These are phyloP conservation scores for Euphorbia schlechtendalii DNA, from an alignment of 441 rosid genomes.

Conservation along the genomic window DNA sequence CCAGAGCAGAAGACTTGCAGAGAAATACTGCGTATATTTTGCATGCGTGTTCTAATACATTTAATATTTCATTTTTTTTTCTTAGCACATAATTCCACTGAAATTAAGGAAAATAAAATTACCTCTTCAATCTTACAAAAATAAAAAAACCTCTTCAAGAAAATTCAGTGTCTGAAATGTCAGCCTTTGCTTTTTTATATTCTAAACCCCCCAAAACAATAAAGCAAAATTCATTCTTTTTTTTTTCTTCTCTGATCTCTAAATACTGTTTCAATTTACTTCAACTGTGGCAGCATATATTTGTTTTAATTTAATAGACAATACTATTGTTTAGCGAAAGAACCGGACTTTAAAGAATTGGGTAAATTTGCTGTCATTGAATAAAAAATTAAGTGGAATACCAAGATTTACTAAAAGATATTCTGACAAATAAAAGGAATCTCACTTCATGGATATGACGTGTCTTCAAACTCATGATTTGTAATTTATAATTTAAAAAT, in stretches of 20 bases:
- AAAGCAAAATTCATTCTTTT: constrained; percentile 17
- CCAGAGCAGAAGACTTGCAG: too few relatives aligned
- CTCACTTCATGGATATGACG: constrained; percentile 12
- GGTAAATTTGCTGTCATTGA: constrained; percentile 25
- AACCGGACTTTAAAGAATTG: constrained; percentile 6
- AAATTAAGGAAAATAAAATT: constrained; percentile 6
- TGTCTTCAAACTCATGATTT: too few relatives aligned
- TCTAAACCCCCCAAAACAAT: constrained; percentile 17
- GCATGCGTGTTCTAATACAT: too few relatives aligned
- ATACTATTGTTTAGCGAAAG: constrained; percentile 5
- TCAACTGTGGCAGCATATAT: constrained; percentile 15
- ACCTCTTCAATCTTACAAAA: background rate
- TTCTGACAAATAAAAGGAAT: constrained; percentile 32
- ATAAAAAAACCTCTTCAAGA: background rate
- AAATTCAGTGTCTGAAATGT: constrained; percentile 20
- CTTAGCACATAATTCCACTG: constrained; percentile 3
- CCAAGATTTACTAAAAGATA: constrained; percentile 38
- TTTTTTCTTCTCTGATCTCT: constrained; percentile 7
- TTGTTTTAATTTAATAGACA: background rate
- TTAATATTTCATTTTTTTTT: too few relatives aligned
- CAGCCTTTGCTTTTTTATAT: constrained; percentile 21
- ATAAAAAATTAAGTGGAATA: constrained; percentile 28
- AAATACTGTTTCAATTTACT: background rate
- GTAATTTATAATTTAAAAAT: too few relatives aligned
- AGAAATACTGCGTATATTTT: too few relatives aligned